Evolutionary conservation across 1,139 yeast genomes (phyloP).

Genomic region (Pichia sp.): DNA sequence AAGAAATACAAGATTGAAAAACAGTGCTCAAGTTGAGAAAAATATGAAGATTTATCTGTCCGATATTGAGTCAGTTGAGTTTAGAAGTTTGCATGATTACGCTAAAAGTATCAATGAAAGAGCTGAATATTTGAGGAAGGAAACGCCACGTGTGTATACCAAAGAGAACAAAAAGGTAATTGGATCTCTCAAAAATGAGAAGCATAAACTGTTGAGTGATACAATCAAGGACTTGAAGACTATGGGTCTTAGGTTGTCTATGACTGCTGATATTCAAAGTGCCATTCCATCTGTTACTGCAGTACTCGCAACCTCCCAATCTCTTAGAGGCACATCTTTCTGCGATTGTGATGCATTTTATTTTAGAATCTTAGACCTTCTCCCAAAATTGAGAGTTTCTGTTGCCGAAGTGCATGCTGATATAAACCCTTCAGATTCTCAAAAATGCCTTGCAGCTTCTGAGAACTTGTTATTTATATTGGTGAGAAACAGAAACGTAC

Average conservation of each 20-base stretch:
- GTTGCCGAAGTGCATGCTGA: slow-evolving; percentile 63
- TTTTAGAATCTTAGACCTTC: slow-evolving; percentile 67
- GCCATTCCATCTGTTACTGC: slow-evolving; percentile 60
- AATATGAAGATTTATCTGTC: slow-evolving; percentile 53
- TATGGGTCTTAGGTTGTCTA: slow-evolving; percentile 67
- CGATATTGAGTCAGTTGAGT: slow-evolving; percentile 33
- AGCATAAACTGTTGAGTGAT: slow-evolving; percentile 71
- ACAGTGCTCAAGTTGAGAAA: slow-evolving; percentile 45
- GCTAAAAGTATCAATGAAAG: slow-evolving; percentile 53
- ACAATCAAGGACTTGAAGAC: slow-evolving; percentile 67
- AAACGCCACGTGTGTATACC: slow-evolving; percentile 68
- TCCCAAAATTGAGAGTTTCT: slow-evolving; percentile 73
- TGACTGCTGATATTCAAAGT: slow-evolving; percentile 59
- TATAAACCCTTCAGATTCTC: slow-evolving; percentile 70
- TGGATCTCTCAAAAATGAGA: slow-evolving; percentile 74
- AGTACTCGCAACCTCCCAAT: slow-evolving; percentile 52
- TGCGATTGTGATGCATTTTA: slow-evolving; percentile 56
- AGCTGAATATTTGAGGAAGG: slow-evolving; percentile 60
- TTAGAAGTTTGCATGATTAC: slow-evolving; percentile 46
- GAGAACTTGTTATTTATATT: slow-evolving; percentile 64
- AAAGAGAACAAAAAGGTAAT: slow-evolving; percentile 73
- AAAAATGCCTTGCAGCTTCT: slow-evolving; percentile 71
- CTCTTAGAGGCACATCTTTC: slow-evolving; percentile 41
- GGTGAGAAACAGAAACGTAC: slow-evolving; percentile 47
- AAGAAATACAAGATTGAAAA: slow-evolving; percentile 35